Evolutionary conservation across 2,329 filamentous ascomycete species (phyloP), one percentile per base, ranked within the genome.

Genomic region (Emericellopsis atlantica): DNA sequence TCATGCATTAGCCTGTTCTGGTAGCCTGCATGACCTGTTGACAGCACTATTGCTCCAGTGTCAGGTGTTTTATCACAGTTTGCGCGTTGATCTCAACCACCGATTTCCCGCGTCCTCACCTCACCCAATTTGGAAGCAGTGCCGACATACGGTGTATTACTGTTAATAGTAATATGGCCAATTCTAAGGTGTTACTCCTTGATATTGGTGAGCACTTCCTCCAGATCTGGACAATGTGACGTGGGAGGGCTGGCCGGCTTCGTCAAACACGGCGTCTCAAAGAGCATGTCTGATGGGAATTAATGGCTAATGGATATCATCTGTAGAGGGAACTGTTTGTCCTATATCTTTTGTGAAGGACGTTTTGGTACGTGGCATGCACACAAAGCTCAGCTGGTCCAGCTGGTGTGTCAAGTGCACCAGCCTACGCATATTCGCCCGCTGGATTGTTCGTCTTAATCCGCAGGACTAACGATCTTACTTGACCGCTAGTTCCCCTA

Each of bases 331-430:
- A 47, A 89, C 84, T 39, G 79, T 89, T 47, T 88, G 83, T 59
- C 81, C 82, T 51, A 87, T 89, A 57, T 85, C 81, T 51, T 89
- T 89, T 61, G 84, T 89, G 61, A 85, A 85, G 64, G 81, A 88
- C 58, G 76, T 84, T 48, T 67, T 89, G 65, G 84, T 89, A 76
- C 74, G 82, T 65, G 22, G 31, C 5, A 24, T 29, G 26, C 12
- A 11, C n/a, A 26, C 39, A 22, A 35, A 21, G 18, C 5, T 21
- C 18, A 21, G 18, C 18, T 21, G 18, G 26, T 29, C 26, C 26
- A 29, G 26, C 26, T 29, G 26, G 9, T 29, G 26, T 9, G 9
- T 29, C 3, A 3, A 29, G 12, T 6, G 10, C 10, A 10, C 24
- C 24, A 26, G 24, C 24, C 24, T 10, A 26, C 10, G 24, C 26